Percentiles rank a stretch among this genome's conserved stretches.
phyloP scores from a whole-genome alignment of 257 asterid species.

The Przewalskia tangutica region DNA sequence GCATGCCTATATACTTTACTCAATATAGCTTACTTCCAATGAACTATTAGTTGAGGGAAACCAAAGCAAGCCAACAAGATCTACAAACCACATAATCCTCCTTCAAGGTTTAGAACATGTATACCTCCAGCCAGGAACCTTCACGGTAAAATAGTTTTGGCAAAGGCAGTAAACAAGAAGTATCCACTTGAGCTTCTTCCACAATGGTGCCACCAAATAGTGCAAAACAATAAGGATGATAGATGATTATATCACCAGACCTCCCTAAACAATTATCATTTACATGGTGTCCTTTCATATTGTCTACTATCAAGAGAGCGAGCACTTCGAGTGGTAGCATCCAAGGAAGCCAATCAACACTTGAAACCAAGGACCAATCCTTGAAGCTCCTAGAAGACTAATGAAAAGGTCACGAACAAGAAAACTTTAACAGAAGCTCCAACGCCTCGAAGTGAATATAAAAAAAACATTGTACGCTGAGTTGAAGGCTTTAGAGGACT shows the following conservation, averaged over 20 bases:
- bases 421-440: neutral
- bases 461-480: neutral
- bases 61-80: neutral
- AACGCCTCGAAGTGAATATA: neutral
- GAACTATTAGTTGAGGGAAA: neutral
- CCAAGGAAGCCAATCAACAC: neutral
- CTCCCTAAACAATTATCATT: neutral
- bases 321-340: neutral
- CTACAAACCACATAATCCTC: neutral
- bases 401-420: neutral
- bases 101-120: neutral
- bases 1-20: neutral
- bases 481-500: neutral
- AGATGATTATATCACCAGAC: neutral
- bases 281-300: neutral
- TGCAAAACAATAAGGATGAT: neutral
- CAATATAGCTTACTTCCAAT: neutral
- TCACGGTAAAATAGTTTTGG: neutral
- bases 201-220: neutral
- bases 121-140: neutral
- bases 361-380: neutral
- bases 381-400: neutral
- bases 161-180: neutral
- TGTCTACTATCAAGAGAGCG: neutral
- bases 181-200: neutral